These are phyloP conservation scores for Carallia pectinifolia DNA, from an alignment of 345 rosid genomes.

Conservation along the genomic window DNA sequence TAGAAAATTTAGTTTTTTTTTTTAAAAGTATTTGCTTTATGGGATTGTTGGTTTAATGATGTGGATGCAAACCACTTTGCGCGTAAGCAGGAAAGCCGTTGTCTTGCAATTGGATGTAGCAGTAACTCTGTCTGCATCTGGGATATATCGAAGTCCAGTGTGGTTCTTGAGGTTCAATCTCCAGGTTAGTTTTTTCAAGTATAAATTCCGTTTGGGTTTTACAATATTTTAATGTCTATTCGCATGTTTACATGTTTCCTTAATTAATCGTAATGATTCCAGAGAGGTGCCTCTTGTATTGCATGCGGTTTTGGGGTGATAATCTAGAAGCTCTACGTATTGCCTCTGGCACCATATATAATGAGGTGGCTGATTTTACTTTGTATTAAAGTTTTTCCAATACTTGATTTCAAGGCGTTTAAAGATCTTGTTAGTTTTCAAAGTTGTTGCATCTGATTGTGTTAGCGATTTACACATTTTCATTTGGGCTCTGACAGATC, in stretches of 20 bases:
- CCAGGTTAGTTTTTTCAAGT: conserved; percentile 49
- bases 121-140: conserved; percentile 72
- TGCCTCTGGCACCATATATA: conserved; percentile 88
- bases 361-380: conserved; percentile 56
- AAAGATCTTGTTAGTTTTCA: background rate
- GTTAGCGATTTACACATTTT: conserved; percentile 14
- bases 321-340: conserved; percentile 57
- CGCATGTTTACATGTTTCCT: background rate
- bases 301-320: conserved; percentile 86
- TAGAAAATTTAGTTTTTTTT: too few relatives aligned
- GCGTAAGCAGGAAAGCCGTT: conserved; percentile 30
- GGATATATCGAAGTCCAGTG: conserved; percentile 46
- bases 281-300: conserved; percentile 87
- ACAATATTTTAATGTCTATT: background rate
- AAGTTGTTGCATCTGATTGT: conserved; percentile 1
- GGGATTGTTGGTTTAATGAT: conserved; percentile 34
- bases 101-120: conserved; percentile 78
- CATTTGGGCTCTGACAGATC: conserved; percentile 52
- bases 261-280: conserved; percentile 20
- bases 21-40: background rate
- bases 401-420: background rate
- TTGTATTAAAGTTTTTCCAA: background rate
- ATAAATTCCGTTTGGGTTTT: background rate
- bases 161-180: conserved; percentile 61
- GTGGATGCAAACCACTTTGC: conserved; percentile 10